A percentile compares a stretch with the other conserved stretches of the same genome.
Evolutionary conservation across 768 basidiomycete genomes (phyloP).

Genomic region (Phallus indusiatus): DNA sequence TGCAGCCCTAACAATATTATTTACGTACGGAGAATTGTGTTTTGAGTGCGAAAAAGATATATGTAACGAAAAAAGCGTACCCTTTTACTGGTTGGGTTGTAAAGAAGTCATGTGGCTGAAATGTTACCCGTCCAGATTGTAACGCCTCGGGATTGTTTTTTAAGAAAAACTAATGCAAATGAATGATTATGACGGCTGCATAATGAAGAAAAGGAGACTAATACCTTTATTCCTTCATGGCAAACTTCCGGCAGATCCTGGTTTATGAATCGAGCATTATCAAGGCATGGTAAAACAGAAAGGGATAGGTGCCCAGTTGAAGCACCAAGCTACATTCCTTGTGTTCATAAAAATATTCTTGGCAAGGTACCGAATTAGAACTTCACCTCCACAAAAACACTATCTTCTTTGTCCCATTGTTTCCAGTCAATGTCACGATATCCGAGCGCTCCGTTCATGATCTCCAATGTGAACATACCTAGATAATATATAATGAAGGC

Average conservation of each 20-base stretch:
- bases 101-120: slow-evolving; percentile 7
- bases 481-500: neutral
- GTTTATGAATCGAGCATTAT: slow-evolving; percentile 2
- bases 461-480: neutral
- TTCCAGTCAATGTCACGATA: slow-evolving; percentile 1
- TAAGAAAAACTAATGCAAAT: neutral
- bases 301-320: slow-evolving; percentile 1
- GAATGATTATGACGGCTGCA: neutral
- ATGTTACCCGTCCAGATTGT: neutral
- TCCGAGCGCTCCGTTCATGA: slow-evolving; percentile 2
- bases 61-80: neutral
- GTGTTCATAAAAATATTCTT: neutral
- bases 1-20: neutral
- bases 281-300: neutral
- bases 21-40: neutral
- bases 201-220: neutral
- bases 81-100: slow-evolving; percentile 4
- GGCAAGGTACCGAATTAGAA: neutral
- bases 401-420: neutral
- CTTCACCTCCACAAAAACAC: slow-evolving; percentile 4
- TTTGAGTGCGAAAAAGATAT: neutral
- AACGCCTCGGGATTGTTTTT: slow-evolving; percentile 1
- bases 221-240: slow-evolving; percentile 5
- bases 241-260: slow-evolving; percentile 8
- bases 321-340: slow-evolving; percentile 2